Evolutionary conservation across 1,284 basidiomycete species (phyloP), one percentile per base, ranked within the genome.

Genomic region (Inonotus obliquus): DNA sequence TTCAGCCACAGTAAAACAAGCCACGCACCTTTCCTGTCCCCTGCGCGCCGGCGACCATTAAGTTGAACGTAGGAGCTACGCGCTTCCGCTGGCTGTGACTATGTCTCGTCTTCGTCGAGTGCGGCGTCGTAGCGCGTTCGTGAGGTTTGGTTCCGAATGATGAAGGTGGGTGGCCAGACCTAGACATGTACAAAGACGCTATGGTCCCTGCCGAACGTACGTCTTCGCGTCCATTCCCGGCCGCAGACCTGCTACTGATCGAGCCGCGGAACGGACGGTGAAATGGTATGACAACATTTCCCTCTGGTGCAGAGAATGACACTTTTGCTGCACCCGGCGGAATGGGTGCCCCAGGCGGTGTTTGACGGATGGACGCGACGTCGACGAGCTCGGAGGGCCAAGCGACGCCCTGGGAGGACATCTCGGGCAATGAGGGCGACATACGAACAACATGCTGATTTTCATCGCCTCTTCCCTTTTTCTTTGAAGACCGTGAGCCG

Each of bases 381-480:
- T 92, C 87, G 54, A 92, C 85, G 44, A 92, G 81, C 71, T 85
- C 80, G 73, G 86, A 85, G 27, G 90, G 90, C 90, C 90, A 92
- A 62, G 87, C 84, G 53, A 91, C 87, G 38, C 84, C 86, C 67
- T 85, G 84, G 47, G 85, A 79, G 49, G 77, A 79, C 67, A 92
- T 81, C 69, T 89, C 82, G 57, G 90, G 90, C 45, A 92, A 80
- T 41, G 89, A 91, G 11, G 89, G 87, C 35, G 87, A 89, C 21
- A 82, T 77, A 67, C 81, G 79, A 65, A 86, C 78, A 62, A 73
- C 71, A 41, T 79, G 74, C 41, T 75, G 65, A 65, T 77, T 78
- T 66, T 78, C 67, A 52, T 70, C 58, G 66, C 71, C 66, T 59
- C 71, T 69, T 25, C 63, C 66, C 70, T 79, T 75, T 73, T 81